Conservation (phyloP, 2,329 filamentous ascomycete genomes). For the Aplosporella prunicola region DNA sequence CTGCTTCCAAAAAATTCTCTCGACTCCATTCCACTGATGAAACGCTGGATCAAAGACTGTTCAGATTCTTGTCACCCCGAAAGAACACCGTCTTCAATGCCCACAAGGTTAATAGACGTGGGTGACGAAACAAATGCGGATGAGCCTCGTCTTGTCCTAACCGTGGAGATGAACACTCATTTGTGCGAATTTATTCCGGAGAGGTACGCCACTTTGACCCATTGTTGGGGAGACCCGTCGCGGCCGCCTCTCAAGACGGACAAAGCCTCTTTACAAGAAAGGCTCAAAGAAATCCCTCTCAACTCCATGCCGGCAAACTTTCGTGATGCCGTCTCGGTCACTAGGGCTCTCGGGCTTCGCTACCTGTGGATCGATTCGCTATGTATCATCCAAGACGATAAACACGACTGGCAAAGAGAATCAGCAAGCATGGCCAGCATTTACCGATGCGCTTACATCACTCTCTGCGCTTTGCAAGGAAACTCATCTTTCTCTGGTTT, state of each 20-base stretch:
- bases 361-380: constrained; percentile 16
- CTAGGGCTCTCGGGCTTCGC: background rate
- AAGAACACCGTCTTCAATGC: constrained; percentile 1
- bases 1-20: no score
- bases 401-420: constrained; percentile 4
- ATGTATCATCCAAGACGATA: constrained; percentile 13
- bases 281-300: background rate
- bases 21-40: no score
- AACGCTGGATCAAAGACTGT: no score
- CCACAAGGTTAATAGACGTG: constrained; percentile 2
- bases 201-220: background rate
- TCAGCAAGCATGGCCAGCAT: constrained; percentile 6
- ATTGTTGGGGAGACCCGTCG: constrained; percentile 11
- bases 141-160: background rate
- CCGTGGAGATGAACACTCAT: background rate
- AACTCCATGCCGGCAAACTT: constrained; percentile 2
- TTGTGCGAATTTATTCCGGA: background rate
- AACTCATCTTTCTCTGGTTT: no score
- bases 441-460: no score
- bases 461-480: no score
- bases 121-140: background rate
- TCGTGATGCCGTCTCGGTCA: constrained; percentile 4
- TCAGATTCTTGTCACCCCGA: no score
- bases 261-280: background rate
- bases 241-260: no score